Conservation (phyloP, 371 early-diverging fungal species). For the Mucor piriformis region DNA sequence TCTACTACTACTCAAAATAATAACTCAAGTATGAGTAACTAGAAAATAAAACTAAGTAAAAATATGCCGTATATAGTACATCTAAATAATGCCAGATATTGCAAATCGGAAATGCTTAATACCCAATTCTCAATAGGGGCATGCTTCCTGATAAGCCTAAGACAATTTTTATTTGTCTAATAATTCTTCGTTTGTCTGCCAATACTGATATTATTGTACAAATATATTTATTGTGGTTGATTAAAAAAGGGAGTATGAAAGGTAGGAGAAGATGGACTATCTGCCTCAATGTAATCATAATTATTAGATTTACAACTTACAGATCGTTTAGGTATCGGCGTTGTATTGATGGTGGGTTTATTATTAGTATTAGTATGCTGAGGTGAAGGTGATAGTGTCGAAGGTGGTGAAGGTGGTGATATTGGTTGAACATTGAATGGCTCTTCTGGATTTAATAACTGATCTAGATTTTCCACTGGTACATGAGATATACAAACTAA, state of each 20-base stretch:
- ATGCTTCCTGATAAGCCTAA: too few species aligned
- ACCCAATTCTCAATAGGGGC: too few species aligned
- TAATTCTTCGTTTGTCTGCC: too few species aligned
- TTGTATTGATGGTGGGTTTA: background rate
- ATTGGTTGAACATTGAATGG: background rate
- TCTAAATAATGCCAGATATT: too few species aligned
- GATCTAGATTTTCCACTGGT: conserved; percentile 33
- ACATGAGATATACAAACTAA: conserved; percentile 56
- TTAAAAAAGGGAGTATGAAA: conserved; percentile 35
- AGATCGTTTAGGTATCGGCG: conserved; percentile 37
- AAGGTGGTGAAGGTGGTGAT: background rate
- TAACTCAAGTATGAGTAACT: too few species aligned
- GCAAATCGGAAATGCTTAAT: too few species aligned
- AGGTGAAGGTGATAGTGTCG: background rate
- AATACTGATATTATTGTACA: too few species aligned
- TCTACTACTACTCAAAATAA: too few species aligned
- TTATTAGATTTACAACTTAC: conserved; percentile 29
- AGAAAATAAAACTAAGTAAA: too few species aligned
- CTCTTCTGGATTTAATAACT: conserved; percentile 21
- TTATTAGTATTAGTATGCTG: conserved; percentile 3
- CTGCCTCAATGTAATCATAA: conserved; percentile 34
- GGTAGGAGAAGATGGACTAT: conserved; percentile 46
- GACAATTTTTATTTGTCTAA: too few species aligned
- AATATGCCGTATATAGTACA: too few species aligned
- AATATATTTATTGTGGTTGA: background rate